phyloP scores from a whole-genome alignment of 2,329 filamentous ascomycete species.

The Samsoniella hepiali region DNA sequence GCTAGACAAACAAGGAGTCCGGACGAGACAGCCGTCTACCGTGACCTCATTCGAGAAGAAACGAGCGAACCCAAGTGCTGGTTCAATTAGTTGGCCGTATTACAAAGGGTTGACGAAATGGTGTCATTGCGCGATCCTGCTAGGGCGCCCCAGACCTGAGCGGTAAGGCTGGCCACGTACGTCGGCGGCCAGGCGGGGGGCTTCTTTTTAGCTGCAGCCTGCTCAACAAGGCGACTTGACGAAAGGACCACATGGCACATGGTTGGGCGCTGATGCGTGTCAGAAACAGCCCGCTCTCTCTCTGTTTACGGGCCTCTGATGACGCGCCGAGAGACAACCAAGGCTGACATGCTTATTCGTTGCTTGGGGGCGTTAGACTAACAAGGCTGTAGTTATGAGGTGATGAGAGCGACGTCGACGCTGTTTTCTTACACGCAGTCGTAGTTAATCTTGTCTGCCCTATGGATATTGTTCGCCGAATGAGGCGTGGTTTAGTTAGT shows the following conservation, averaged over 20 bases:
- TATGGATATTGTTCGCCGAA: neutral
- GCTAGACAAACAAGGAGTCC: too few relatives aligned
- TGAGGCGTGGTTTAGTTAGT: too few relatives aligned
- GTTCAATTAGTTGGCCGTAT: too few relatives aligned
- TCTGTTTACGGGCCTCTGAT: neutral
- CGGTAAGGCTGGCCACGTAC: constrained; percentile 10
- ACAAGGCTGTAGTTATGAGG: neutral
- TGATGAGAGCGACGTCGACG: neutral
- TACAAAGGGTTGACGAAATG: neutral
- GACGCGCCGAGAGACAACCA: neutral
- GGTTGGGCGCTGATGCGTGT: constrained; percentile 8
- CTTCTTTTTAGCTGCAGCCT: neutral
- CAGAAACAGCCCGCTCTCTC: neutral
- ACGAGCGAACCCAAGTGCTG: too few relatives aligned
- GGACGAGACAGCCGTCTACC: too few relatives aligned
- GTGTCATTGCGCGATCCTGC: neutral
- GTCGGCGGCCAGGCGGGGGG: neutral
- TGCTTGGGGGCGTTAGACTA: neutral
- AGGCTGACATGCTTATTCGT: neutral
- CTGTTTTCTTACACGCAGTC: neutral
- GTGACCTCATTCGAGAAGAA: too few relatives aligned
- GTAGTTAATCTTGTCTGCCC: neutral
- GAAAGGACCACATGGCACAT: neutral
- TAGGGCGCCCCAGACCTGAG: neutral
- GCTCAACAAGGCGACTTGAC: neutral